Conservation (phyloP, 2,329 filamentous ascomycete species). For the Cercospora beticola region DNA sequence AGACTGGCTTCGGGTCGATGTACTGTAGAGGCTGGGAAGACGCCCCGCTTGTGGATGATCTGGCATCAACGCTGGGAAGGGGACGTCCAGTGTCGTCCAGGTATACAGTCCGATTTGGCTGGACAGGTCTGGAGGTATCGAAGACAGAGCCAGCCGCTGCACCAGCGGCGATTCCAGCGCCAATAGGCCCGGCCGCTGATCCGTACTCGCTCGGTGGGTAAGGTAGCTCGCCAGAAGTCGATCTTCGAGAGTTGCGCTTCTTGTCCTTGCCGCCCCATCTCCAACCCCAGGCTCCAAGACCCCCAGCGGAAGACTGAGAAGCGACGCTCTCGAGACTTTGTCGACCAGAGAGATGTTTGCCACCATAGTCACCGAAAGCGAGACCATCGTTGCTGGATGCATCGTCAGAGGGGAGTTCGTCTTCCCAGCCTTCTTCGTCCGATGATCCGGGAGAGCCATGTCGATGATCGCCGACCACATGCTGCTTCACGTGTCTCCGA, state of each 20-base stretch:
- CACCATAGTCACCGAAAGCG: slow-evolving; percentile 57
- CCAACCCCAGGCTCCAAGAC: slow-evolving; percentile 57
- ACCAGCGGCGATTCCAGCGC: slow-evolving; percentile 43
- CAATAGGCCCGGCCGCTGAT: slow-evolving; percentile 37
- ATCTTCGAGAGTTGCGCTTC: slow-evolving; percentile 41
- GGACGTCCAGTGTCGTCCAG: slow-evolving; percentile 40
- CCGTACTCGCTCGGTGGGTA: slow-evolving; percentile 31
- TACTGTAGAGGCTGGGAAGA: slow-evolving; percentile 59
- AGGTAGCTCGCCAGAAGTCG: slow-evolving; percentile 17
- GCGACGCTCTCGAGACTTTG: slow-evolving; percentile 54
- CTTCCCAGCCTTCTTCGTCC: slow-evolving; percentile 60
- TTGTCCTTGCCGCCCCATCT: slow-evolving; percentile 55
- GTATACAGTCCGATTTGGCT: slow-evolving; percentile 21
- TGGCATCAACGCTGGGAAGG: slow-evolving; percentile 39
- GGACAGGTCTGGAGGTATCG: slow-evolving; percentile 39
- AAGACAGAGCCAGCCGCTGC: slow-evolving; percentile 45
- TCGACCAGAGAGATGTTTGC: slow-evolving; percentile 38
- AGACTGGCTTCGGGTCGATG: slow-evolving; percentile 66
- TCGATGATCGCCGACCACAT: slow-evolving; percentile 13
- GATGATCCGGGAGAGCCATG: slow-evolving; percentile 35
- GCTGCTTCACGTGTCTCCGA: slow-evolving; percentile 20
- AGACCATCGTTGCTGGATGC: slow-evolving; percentile 59
- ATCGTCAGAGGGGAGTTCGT: slow-evolving; percentile 52
- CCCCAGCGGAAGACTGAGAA: slow-evolving; percentile 53
- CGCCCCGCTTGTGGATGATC: slow-evolving; percentile 37